Evolutionary conservation across 1,139 yeast species (phyloP).

Genomic region (Saccharomyces hybrid): DNA sequence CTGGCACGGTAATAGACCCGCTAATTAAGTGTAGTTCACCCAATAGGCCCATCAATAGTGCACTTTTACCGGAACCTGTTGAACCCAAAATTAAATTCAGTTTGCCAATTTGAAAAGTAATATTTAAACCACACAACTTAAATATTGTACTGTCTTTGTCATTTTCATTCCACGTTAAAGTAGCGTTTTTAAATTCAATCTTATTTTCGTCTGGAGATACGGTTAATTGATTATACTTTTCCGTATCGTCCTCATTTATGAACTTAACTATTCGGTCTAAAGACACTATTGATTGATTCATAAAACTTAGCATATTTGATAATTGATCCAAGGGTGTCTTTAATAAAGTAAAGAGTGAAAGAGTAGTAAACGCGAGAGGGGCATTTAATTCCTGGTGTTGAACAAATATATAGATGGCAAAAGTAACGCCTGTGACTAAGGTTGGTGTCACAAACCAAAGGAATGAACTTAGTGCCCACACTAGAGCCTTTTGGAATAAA

Average conservation of each 20-base stretch:
- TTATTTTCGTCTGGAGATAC: slow-evolving; percentile 19
- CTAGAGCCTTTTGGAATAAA: slow-evolving; percentile 1
- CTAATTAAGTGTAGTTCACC: slow-evolving; percentile 74
- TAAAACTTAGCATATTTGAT: slow-evolving; percentile 36
- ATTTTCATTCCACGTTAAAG: slow-evolving; percentile 32
- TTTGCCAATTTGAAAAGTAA: slow-evolving; percentile 59
- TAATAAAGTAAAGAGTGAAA: slow-evolving; percentile 5
- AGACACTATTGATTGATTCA: slow-evolving; percentile 4
- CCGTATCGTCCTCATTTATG: slow-evolving; percentile 43
- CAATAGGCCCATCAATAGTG: slow-evolving; percentile 69
- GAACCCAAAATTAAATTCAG: slow-evolving; percentile 78
- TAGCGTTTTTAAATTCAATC: slow-evolving; percentile 4
- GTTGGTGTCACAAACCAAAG: slow-evolving; percentile 7
- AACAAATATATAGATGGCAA: slow-evolving; percentile 9
- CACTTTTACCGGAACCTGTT: slow-evolving; percentile 89
- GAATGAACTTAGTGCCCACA: slow-evolving; percentile 2
- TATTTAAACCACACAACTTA: slow-evolving; percentile 45
- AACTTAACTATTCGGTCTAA: slow-evolving; percentile 44
- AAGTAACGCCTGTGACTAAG: slow-evolving; percentile 4
- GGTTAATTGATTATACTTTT: slow-evolving; percentile 3
- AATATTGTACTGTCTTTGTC: slow-evolving; percentile 47
- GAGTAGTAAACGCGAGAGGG: slow-evolving; percentile 6
- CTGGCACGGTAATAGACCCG: slow-evolving; percentile 73
- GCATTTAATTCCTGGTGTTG: slow-evolving; percentile 3
- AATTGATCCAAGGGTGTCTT: slow-evolving; percentile 5